Evolutionary conservation across 257 asterid species (phyloP).

Genomic region (Haberlea rhodopensis): DNA sequence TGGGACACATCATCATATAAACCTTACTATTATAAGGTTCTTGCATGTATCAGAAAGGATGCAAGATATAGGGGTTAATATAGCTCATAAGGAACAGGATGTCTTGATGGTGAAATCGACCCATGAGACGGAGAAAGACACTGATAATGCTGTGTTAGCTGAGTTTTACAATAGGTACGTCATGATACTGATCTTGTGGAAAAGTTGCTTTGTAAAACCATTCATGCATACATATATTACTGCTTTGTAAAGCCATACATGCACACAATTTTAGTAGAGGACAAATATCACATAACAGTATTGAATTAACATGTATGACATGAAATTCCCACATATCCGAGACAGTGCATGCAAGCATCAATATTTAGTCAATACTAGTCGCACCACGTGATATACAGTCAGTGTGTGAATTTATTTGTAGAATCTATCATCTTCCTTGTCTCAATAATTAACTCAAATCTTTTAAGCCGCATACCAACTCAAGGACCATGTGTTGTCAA

Average conservation of each 20-base stretch:
- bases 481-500: not conserved
- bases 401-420: not conserved
- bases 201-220: not conserved
- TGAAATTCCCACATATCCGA: not conserved
- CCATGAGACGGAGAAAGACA: slow-evolving; percentile 53
- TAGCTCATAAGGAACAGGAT: slow-evolving; percentile 57
- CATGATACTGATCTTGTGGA: not conserved
- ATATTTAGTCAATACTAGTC: not conserved
- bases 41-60: slow-evolving; percentile 41
- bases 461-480: not conserved
- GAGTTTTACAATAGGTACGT: slow-evolving; percentile 83
- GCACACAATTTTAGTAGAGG: not conserved
- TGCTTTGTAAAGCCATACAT: not conserved
- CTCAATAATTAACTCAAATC: not conserved
- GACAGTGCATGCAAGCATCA: too few species aligned
- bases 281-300: not conserved
- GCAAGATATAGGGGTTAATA: slow-evolving; percentile 50
- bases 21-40: slow-evolving; percentile 85
- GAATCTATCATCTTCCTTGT: not conserved
- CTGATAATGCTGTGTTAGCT: slow-evolving; percentile 55
- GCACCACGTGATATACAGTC: not conserved
- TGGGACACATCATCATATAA: slow-evolving; percentile 79
- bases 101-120: slow-evolving; percentile 65
- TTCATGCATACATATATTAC: not conserved
- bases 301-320: not conserved